Evolutionary conservation across 2,329 filamentous ascomycete species (phyloP).

Genomic region (Aureobasidium vineae): DNA sequence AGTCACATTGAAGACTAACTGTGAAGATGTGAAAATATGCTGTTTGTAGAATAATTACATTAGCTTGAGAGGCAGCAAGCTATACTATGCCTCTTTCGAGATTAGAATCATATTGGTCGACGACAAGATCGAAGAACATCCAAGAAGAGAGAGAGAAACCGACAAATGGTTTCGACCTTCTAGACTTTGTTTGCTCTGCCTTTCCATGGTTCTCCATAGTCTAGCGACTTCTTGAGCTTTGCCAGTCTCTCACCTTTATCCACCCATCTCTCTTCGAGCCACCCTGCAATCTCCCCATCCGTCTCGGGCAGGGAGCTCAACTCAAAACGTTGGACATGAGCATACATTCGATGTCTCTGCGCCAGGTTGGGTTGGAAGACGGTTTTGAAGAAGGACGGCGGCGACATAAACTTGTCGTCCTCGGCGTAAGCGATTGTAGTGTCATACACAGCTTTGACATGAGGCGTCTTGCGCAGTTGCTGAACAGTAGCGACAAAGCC

Average conservation of each 20-base stretch:
- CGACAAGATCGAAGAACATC: neutral
- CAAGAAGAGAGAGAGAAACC: neutral
- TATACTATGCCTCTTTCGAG: neutral
- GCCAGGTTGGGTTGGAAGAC: slow-evolving; percentile 33
- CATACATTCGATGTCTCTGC: slow-evolving; percentile 36
- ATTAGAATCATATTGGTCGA: neutral
- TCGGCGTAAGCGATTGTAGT: slow-evolving; percentile 42
- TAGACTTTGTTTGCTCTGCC: neutral
- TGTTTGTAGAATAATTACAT: neutral
- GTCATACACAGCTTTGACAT: slow-evolving; percentile 42
- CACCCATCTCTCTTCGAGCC: slow-evolving; percentile 41
- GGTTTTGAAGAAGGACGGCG: slow-evolving; percentile 39
- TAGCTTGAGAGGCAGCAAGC: slow-evolving; percentile 10
- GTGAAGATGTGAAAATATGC: neutral
- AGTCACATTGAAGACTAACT: neutral
- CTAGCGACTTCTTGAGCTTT: slow-evolving; percentile 25
- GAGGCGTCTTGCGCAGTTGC: slow-evolving; percentile 44
- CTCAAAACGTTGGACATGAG: slow-evolving; percentile 38
- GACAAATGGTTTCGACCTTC: neutral
- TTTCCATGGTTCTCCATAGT: slow-evolving; percentile 18
- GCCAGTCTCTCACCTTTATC: slow-evolving; percentile 40
- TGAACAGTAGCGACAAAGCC: slow-evolving; percentile 61
- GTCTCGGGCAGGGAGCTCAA: slow-evolving; percentile 34
- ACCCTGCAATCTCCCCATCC: slow-evolving; percentile 36
- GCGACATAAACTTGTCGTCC: slow-evolving; percentile 34